Evolutionary conservation across 257 asterid species (phyloP).

Genomic region (Lycium ferocissimum): DNA sequence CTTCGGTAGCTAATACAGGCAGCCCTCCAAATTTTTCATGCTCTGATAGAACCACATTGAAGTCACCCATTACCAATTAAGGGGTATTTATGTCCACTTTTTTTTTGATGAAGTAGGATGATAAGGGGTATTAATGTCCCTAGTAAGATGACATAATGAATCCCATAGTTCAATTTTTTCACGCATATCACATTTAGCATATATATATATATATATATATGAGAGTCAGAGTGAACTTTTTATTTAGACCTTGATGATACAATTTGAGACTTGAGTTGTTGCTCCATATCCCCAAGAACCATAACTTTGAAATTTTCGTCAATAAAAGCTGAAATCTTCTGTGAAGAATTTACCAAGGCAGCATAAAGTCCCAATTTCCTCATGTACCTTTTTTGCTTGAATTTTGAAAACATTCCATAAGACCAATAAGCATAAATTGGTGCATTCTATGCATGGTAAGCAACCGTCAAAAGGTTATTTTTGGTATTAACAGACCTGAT

Average conservation of each 20-base stretch:
- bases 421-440: not conserved
- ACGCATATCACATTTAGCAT: not conserved
- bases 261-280: not conserved
- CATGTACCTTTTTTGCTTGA: not conserved
- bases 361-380: not conserved
- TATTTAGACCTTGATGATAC: not conserved
- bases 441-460: not conserved
- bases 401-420: not conserved
- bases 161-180: not conserved
- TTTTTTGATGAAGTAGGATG: too few species aligned
- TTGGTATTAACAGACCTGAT: not conserved
- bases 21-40: not conserved
- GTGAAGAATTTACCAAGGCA: not conserved
- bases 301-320: not conserved
- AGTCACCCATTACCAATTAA: not conserved
- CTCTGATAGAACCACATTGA: constrained; percentile 5
- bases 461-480: not conserved
- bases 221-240: not conserved
- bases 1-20: not conserved
- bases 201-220: not conserved
- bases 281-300: not conserved
- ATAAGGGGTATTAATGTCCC: not conserved
- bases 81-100: not conserved
- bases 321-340: not conserved
- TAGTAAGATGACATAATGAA: not conserved